A percentile compares a stretch with the other conserved stretches of the same genome.
These are phyloP conservation scores for Tephrocybe sp. DNA, from an alignment of 768 basidiomycete species.

Conservation along the genomic window DNA sequence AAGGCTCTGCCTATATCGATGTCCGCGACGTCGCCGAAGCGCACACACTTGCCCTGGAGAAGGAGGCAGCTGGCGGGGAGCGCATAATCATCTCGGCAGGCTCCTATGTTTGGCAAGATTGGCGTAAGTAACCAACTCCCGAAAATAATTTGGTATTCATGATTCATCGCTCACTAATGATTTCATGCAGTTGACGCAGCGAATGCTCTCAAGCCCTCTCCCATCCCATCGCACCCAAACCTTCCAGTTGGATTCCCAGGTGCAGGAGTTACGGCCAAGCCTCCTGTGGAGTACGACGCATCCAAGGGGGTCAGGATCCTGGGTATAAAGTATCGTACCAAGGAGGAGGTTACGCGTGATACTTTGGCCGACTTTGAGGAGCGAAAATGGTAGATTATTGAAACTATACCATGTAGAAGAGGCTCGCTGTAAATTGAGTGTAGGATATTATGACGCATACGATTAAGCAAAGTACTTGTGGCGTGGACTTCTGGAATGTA, in stretches of 20 bases:
- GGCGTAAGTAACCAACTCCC: conserved; percentile 18
- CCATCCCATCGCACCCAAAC: conserved; percentile 23
- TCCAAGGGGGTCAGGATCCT: conserved; percentile 40
- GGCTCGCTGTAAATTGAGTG: conserved; percentile 18
- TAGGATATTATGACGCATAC: not conserved
- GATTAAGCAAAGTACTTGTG: too few relatives aligned
- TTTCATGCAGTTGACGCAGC: conserved; percentile 34
- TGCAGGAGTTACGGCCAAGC: conserved; percentile 24
- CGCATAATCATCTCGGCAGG: conserved; percentile 45
- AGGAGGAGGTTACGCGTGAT: conserved; percentile 40
- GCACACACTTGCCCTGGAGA: conserved; percentile 49
- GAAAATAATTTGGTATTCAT: not conserved
- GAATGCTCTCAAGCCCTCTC: conserved; percentile 30
- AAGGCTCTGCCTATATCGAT: conserved; percentile 34
- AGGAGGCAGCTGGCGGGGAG: conserved; percentile 47
- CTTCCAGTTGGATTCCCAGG: conserved; percentile 35
- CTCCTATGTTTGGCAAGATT: conserved; percentile 27
- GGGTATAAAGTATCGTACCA: conserved; percentile 39
- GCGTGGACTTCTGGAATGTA: too few relatives aligned
- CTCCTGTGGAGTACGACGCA: conserved; percentile 30
- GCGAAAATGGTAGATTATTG: conserved; percentile 37
- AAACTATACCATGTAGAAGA: conserved; percentile 32
- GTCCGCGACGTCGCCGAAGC: conserved; percentile 52
- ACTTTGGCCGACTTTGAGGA: conserved; percentile 41
- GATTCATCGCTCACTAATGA: too few relatives aligned